Evolutionary conservation across 441 rosid genomes (phyloP), one percentile per base, ranked within the genome.

Genomic region (Metrosideros polymorpha): DNA sequence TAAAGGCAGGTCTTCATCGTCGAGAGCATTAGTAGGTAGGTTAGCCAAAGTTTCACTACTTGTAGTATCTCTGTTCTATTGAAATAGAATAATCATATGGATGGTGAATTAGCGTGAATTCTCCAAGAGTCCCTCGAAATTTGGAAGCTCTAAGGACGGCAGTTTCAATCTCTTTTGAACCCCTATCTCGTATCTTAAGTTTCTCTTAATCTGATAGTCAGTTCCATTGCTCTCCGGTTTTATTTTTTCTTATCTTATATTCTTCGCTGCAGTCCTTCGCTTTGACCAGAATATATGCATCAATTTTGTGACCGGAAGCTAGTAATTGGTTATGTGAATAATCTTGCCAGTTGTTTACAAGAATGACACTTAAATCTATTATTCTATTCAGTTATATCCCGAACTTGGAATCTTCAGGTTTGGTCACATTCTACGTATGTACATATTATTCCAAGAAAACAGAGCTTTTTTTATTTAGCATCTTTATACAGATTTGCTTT

Each of bases 401-500:
- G 4, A 32, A 63, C 77, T 63, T 63, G 27, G 24, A 63, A 63
- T 9, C 17, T 63, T 63, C 25, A 63, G 76, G 10, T 63, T 32
- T 32, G 43, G 76, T 63, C 76, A 39, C 49, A 39, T 71, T 71
- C 79, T 22, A 32, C 17, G 43, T 9, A 47, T 82, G 27, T n/a
- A 82, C 25, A 3, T 50, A 45, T 27, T 50, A 35, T 30, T 30
- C 39, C 55, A 47, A 52, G 39, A 83, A 52, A 51, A 83, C 25
- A 50, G 43, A 50, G 47, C n/a, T 3, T n/a, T 82, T 82, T 82
- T 30, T 39, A 52, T 76, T 85, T 76, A 84, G 86, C 91, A 84
- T 86, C 32, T 87, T 89, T 89, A 86, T 91, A 84, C 82, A 63
- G 86, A 83, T 87, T 87, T 63, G 85, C 19, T 55, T 90, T 89